Percentiles rank a stretch among this genome's conserved stretches.
Conservation (phyloP, 2,329 filamentous ascomycete species). For the Stenocarpella maydis region DNA sequence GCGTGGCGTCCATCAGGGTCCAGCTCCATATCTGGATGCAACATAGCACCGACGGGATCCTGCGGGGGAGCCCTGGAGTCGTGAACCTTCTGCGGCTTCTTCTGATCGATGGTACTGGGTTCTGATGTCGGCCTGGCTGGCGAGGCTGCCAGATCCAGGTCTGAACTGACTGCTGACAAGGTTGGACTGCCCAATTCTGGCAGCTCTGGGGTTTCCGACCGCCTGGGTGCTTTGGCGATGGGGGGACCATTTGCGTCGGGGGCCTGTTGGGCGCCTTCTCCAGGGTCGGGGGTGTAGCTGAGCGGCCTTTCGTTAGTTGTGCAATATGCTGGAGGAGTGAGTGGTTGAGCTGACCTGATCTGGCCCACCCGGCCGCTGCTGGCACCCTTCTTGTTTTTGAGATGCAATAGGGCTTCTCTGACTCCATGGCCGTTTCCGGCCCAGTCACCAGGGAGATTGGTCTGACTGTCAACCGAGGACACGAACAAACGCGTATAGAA, state of each 20-base stretch:
- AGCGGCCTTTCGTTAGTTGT: background rate
- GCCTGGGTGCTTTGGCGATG: no score
- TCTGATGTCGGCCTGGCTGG: background rate
- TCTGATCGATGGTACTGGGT: background rate
- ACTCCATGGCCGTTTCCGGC: background rate
- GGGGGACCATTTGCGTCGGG: background rate
- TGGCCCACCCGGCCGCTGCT: constrained; percentile 8
- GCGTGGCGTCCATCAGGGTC: background rate
- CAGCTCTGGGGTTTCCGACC: background rate
- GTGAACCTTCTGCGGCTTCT: background rate
- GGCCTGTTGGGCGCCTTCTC: background rate
- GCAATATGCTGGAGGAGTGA: background rate
- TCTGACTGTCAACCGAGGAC: background rate
- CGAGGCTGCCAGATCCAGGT: background rate
- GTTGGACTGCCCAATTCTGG: background rate
- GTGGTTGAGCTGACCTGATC: background rate
- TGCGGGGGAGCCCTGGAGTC: background rate
- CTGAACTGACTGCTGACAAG: background rate
- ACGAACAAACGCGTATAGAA: constrained; percentile 23
- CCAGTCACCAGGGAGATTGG: background rate
- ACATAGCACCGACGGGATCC: background rate
- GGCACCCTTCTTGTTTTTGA: background rate
- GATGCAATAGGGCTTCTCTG: background rate
- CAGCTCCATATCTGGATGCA: no score
- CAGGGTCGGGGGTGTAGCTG: background rate